Evolutionary conservation across 2,329 filamentous ascomycete genomes (phyloP).

Genomic region (Claviceps sp.): DNA sequence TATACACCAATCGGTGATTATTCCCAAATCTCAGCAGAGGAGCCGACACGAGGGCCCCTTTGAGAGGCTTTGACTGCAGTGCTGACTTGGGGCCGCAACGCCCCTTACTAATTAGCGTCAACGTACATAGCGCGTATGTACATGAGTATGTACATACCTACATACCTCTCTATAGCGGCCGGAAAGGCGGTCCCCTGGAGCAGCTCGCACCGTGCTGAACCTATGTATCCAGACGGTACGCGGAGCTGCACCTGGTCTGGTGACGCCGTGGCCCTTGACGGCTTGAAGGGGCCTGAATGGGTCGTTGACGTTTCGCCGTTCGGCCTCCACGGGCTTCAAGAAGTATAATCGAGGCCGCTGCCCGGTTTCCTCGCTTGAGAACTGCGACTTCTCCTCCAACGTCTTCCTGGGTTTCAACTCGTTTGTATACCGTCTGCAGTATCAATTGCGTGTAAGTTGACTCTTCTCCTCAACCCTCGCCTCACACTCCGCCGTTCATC

Average conservation of each 20-base stretch:
- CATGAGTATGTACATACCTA: too few species aligned
- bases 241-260: conserved; percentile 5
- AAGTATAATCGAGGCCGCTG: conserved; percentile 5
- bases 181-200: conserved; percentile 1
- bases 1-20: too few species aligned
- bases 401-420: conserved; percentile 1
- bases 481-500: not conserved
- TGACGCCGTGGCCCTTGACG: conserved; percentile 5
- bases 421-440: not conserved
- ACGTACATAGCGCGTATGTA: too few species aligned
- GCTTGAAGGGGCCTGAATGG: not conserved
- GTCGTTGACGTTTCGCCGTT: not conserved
- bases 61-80: too few species aligned
- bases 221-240: conserved; percentile 3
- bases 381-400: not conserved
- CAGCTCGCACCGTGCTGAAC: not conserved
- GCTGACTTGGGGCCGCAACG: too few species aligned
- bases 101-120: too few species aligned
- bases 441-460: conserved; percentile 5
- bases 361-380: not conserved
- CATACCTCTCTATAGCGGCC: too few species aligned
- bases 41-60: too few species aligned
- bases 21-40: too few species aligned
- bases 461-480: not conserved
- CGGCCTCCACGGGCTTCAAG: conserved; percentile 2